phyloP scores from a whole-genome alignment of 768 basidiomycete species.

The Podaxis sp. region DNA sequence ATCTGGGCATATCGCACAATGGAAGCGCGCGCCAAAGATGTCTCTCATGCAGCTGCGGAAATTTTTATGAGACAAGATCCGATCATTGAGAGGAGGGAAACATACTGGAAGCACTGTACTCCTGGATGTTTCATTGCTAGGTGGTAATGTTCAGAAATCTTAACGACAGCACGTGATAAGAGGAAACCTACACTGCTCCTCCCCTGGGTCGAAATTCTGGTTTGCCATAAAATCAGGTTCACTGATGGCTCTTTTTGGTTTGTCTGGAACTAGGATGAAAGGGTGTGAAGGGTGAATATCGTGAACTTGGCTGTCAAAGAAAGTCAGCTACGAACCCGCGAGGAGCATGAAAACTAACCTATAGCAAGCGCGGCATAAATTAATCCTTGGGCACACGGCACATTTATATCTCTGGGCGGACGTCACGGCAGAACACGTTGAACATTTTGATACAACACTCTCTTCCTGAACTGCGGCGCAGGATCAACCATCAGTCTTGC shows the following conservation, averaged over 20 bases:
- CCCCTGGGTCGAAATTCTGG: conserved; percentile 39
- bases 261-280: conserved; percentile 80
- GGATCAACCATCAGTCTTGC: conserved; percentile 3
- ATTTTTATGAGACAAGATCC: conserved; percentile 1
- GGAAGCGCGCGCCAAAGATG: conserved; percentile 90
- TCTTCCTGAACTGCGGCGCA: conserved; percentile 63
- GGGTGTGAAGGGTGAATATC: conserved; percentile 89
- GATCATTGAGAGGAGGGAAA: conserved; percentile 15
- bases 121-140: conserved; percentile 77
- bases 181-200: conserved; percentile 58
- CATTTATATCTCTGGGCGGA: conserved; percentile 79
- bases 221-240: conserved; percentile 37
- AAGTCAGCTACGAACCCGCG: conserved; percentile 1
- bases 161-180: conserved; percentile 10
- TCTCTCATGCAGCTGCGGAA: conserved; percentile 74
- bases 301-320: conserved; percentile 69
- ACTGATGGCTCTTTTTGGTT: conserved; percentile 37
- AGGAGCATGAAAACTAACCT: conserved; percentile 41
- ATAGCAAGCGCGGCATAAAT: conserved; percentile 82
- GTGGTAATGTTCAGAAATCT: conserved; percentile 1
- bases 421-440: conserved; percentile 73
- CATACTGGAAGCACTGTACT: conserved; percentile 86
- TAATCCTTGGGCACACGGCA: conserved; percentile 74
- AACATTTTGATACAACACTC: conserved; percentile 61
- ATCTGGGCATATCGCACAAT: conserved; percentile 85